These are phyloP conservation scores for Phytopythium mirpurense DNA, from an alignment of 352 stramenopile genomes.

Conservation along the genomic window DNA sequence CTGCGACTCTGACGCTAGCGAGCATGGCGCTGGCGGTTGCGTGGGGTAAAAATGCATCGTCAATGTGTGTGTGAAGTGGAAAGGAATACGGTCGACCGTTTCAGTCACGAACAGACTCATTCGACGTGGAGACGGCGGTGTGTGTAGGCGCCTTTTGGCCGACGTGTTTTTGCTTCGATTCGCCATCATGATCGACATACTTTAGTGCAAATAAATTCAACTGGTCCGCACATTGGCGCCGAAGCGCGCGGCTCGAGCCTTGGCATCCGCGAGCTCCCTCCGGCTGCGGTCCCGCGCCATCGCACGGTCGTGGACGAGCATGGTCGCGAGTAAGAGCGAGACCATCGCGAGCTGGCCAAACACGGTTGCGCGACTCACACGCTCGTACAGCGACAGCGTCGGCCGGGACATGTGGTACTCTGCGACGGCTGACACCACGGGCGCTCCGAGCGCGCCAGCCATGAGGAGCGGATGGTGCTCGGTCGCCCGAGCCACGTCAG, in stretches of 20 bases:
- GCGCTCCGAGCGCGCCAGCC: not conserved
- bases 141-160: too few species aligned
- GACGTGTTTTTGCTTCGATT: not conserved
- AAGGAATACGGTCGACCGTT: too few species aligned
- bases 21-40: too few species aligned
- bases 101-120: too few species aligned
- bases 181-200: not conserved
- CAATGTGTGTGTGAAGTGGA: too few species aligned
- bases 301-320: conserved; percentile 1
- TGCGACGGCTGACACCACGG: not conserved
- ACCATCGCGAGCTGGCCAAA: conserved; percentile 3
- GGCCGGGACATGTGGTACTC: not conserved
- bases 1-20: too few species aligned
- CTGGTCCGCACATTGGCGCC: not conserved
- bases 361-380: not conserved
- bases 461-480: not conserved
- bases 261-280: not conserved
- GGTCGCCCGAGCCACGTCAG: not conserved
- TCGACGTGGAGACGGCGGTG: too few species aligned
- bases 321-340: not conserved
- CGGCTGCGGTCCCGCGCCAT: not conserved
- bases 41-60: too few species aligned
- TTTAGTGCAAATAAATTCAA: too few species aligned
- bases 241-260: not conserved
- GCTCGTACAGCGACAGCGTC: not conserved